Conservation (phyloP, 208 protist species). For the Ichthyophonus hoferi region DNA sequence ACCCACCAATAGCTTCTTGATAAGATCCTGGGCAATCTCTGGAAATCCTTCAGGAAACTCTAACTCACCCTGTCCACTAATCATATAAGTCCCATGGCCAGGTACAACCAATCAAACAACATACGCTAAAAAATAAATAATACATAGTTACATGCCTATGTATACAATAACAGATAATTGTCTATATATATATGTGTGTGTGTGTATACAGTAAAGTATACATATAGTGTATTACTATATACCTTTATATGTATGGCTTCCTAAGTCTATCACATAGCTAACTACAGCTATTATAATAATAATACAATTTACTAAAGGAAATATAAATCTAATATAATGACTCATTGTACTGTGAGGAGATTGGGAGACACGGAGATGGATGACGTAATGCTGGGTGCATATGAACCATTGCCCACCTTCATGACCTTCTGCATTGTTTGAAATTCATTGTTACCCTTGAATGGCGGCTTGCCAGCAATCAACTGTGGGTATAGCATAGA, state of each 20-base stretch:
- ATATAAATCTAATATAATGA: not conserved
- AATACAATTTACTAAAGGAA: not conserved
- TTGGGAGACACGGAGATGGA: not conserved
- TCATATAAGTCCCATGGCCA: not conserved
- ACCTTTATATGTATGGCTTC: not conserved
- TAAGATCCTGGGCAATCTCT: slow-evolving; percentile 64
- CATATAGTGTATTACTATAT: not conserved
- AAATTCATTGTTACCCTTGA: slow-evolving; percentile 50
- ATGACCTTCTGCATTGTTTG: slow-evolving; percentile 67
- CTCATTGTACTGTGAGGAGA: too few relatives aligned
- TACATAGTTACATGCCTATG: not conserved
- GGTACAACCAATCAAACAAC: not conserved
- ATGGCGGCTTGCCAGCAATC: slow-evolving; percentile 51
- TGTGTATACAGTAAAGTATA: not conserved
- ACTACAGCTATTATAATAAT: not conserved
- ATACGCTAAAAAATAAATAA: not conserved
- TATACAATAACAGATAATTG: not conserved
- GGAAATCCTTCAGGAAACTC: slow-evolving; percentile 57
- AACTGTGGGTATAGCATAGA: too few relatives aligned
- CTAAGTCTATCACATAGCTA: not conserved
- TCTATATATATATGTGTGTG: not conserved
- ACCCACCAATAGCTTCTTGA: slow-evolving; percentile 70
- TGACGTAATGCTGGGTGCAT: not conserved
- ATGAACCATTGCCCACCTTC: slow-evolving; percentile 47
- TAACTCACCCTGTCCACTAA: not conserved